These are phyloP conservation scores for Dichomitus squalens DNA, from an alignment of 1,284 basidiomycete genomes.

Conservation along the genomic window DNA sequence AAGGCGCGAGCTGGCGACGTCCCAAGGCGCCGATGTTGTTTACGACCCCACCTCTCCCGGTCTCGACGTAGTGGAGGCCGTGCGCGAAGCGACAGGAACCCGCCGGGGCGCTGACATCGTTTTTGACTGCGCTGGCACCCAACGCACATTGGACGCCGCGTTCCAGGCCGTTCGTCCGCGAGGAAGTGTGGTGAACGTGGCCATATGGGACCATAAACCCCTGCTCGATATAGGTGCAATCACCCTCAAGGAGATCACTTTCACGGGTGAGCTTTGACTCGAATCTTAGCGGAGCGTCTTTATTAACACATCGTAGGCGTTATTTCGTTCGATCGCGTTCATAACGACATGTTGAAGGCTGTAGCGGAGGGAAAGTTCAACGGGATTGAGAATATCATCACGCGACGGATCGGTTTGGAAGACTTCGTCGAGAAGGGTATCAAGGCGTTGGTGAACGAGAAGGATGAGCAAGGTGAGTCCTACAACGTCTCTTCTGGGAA, in stretches of 20 bases:
- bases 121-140: conserved; percentile 37
- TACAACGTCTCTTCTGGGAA: too few species aligned
- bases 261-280: conserved; percentile 23
- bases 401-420: conserved; percentile 32
- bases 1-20: conserved; percentile 30
- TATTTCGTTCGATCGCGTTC: conserved; percentile 27
- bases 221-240: conserved; percentile 31
- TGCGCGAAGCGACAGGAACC: conserved; percentile 26
- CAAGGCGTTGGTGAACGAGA: conserved; percentile 33
- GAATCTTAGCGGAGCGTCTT: too few species aligned
- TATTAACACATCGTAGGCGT: background rate
- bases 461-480: conserved; percentile 34
- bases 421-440: conserved; percentile 37
- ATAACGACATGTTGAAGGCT: conserved; percentile 30
- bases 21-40: conserved; percentile 31
- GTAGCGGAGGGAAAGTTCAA: conserved; percentile 31
- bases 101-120: conserved; percentile 32
- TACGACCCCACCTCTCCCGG: conserved; percentile 24
- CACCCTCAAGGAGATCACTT: conserved; percentile 30
- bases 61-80: conserved; percentile 24
- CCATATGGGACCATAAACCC: conserved; percentile 32
- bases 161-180: conserved; percentile 29
- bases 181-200: conserved; percentile 34
- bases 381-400: conserved; percentile 32
- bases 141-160: conserved; percentile 30